Percentiles rank a stretch among this genome's conserved stretches.
phyloP scores from a whole-genome alignment of 306 rosid genomes.

The Quercus glauca region DNA sequence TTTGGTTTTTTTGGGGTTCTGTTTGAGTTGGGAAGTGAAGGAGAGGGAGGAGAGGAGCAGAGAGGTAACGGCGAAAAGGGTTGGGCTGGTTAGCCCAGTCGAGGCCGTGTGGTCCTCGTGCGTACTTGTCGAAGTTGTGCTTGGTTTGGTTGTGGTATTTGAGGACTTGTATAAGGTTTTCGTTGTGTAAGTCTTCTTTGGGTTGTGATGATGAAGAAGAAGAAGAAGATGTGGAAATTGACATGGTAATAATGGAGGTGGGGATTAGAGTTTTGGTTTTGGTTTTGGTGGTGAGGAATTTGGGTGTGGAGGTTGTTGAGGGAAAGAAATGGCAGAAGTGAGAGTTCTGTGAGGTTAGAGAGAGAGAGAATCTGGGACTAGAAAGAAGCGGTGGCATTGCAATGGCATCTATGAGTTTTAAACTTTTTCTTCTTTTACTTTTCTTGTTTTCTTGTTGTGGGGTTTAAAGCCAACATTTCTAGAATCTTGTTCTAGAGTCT shows the following conservation, averaged over 20 bases:
- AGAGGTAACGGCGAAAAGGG: constrained; percentile 79
- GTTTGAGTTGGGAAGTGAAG: constrained; percentile 42
- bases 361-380: constrained; percentile 19
- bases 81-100: constrained; percentile 99
- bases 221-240: constrained; percentile 43
- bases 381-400: constrained; percentile 36
- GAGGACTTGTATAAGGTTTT: constrained; percentile 55
- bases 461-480: not conserved
- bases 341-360: constrained; percentile 4
- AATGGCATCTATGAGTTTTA: constrained; percentile 21
- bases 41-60: constrained; percentile 72
- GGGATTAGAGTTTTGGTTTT: not conserved
- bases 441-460: not conserved
- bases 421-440: not conserved
- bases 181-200: constrained; percentile 26
- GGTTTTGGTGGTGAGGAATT: not conserved
- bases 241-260: constrained; percentile 27
- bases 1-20: not conserved
- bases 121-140: constrained; percentile 61
- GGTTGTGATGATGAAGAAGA: constrained; percentile 26
- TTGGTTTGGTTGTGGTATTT: constrained; percentile 78
- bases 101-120: constrained; percentile 84
- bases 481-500: not conserved
- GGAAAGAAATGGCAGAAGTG: constrained; percentile 40
- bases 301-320: constrained; percentile 22